Base-by-base conservation (phyloP, 306 rosid genomes). In the Pueraria montana region DNA sequence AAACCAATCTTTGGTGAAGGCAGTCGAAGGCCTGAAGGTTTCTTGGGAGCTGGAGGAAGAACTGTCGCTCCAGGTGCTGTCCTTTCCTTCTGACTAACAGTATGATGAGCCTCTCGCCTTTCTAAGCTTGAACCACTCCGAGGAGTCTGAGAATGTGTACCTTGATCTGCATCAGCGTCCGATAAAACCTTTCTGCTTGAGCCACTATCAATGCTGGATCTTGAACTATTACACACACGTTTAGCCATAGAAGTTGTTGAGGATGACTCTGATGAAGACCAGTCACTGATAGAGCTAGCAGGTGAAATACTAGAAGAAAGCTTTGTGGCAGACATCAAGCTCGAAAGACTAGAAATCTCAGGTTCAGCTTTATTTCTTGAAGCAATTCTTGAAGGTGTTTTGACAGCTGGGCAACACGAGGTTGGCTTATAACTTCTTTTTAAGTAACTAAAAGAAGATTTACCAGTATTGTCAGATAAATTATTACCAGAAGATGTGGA, bases 1-100 rank as follows among this genome's bases (percentile, higher is more conserved):
- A 88, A 95, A 80, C 99, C 99, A 87, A 92, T 94, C 82, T 94
- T 94, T 52, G 98, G 98, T 46, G 98, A 94, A 83, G 98, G 97
- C 72, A 94, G 72, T 78, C 97, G 91, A 75, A 94, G 89, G 77
- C 98, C 98, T 0, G 98, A 92, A 84, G 98, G 97, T 83, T 83
- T 94, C 56, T 23, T 52, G 21, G 84, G 86, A 63, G 87, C 79
- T 20, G 85, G 82, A 84, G 88, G 92, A 87, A 72, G 86, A 84
- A 77, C 80, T 11, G 83, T 36, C 46, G 71, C 89, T 6, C 68
- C 73, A 21, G 89, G 83, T 65, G 86, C 64, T 72, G 77, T 83
- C 86, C 64, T 83, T 11, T 63, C 71, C 76, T 86, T 73, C 67
- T 79, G 88, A 82, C 64, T 68, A 46, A 30, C 92, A 80, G 45